phyloP scores from a whole-genome alignment of 2,329 filamentous ascomycete genomes.

The Colletotrichum endophyticum region DNA sequence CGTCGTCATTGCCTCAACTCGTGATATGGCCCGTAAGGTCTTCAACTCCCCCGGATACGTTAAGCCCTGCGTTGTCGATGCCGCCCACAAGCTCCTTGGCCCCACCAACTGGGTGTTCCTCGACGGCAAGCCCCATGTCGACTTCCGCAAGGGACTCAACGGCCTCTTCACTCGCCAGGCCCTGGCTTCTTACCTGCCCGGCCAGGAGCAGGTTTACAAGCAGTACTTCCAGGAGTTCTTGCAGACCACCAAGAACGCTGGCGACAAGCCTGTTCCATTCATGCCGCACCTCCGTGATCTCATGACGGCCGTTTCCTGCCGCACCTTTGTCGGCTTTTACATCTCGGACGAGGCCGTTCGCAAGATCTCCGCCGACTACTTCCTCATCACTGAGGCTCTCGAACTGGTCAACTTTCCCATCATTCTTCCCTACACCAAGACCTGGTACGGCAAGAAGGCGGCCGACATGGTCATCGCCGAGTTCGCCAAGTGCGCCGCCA shows the following conservation, averaged over 20 bases:
- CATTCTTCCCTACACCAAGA: slow-evolving; percentile 93
- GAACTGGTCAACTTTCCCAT: slow-evolving; percentile 99
- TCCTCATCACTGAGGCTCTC: slow-evolving; percentile 91
- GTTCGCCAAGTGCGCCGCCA: slow-evolving; percentile 89
- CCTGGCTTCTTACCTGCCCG: slow-evolving; percentile 86
- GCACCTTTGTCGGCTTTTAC: slow-evolving; percentile 97
- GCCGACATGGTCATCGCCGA: slow-evolving; percentile 90
- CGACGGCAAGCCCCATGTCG: slow-evolving; percentile 92
- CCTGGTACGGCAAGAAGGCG: slow-evolving; percentile 96
- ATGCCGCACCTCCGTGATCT: slow-evolving; percentile 93
- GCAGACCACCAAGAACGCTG: slow-evolving; percentile 72
- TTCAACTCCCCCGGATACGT: slow-evolving; percentile 93
- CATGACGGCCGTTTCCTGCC: slow-evolving; percentile 92
- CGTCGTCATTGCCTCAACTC: slow-evolving; percentile 93
- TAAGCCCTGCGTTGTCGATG: slow-evolving; percentile 96
- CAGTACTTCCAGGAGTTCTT: slow-evolving; percentile 83
- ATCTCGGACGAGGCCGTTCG: slow-evolving; percentile 89
- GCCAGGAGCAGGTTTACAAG: slow-evolving; percentile 91
- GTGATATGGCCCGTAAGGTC: slow-evolving; percentile 94
- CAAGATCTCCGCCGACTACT: slow-evolving; percentile 96
- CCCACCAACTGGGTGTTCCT: slow-evolving; percentile 96
- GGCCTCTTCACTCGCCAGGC: slow-evolving; percentile 91
- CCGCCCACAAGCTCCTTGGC: slow-evolving; percentile 90
- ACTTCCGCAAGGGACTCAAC: slow-evolving; percentile 97
- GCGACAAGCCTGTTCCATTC: slow-evolving; percentile 80